phyloP scores from a whole-genome alignment of 495 filamentous ascomycete species.

The Daldinia concentrica region DNA sequence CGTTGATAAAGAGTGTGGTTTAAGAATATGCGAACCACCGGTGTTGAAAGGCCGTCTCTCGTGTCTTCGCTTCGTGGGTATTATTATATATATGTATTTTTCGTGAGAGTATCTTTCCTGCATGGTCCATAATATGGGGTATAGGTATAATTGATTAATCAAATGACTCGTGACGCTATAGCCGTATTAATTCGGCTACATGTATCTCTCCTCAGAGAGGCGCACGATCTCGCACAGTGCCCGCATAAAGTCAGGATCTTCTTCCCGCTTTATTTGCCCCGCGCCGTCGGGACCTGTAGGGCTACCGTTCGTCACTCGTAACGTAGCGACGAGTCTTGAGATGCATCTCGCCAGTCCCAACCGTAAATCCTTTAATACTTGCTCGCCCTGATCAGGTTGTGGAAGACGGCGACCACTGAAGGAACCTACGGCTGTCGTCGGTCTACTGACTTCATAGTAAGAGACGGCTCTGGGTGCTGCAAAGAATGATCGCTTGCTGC shows the following conservation, averaged over 20 bases:
- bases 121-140: not conserved
- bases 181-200: slow-evolving; percentile 5
- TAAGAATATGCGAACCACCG: not conserved
- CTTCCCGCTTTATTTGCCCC: slow-evolving; percentile 28
- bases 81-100: not conserved
- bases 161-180: not conserved
- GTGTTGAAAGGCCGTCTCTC: not conserved
- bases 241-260: slow-evolving; percentile 52
- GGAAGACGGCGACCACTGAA: slow-evolving; percentile 9
- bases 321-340: slow-evolving; percentile 49
- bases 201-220: slow-evolving; percentile 49
- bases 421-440: slow-evolving; percentile 28
- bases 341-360: slow-evolving; percentile 53
- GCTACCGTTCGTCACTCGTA: slow-evolving; percentile 42
- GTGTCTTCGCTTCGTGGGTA: not conserved
- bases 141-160: not conserved
- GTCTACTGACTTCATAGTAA: slow-evolving; percentile 20
- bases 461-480: slow-evolving; percentile 10
- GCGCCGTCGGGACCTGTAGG: slow-evolving; percentile 19
- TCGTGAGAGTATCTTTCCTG: not conserved
- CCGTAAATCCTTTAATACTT: slow-evolving; percentile 46
- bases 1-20: not conserved
- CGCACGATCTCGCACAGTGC: slow-evolving; percentile 56
- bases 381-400: slow-evolving; percentile 30
- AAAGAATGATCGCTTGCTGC: slow-evolving; percentile 38